Conservation (phyloP, 2,329 filamentous ascomycete species). For the Mycogone perniciosa region DNA sequence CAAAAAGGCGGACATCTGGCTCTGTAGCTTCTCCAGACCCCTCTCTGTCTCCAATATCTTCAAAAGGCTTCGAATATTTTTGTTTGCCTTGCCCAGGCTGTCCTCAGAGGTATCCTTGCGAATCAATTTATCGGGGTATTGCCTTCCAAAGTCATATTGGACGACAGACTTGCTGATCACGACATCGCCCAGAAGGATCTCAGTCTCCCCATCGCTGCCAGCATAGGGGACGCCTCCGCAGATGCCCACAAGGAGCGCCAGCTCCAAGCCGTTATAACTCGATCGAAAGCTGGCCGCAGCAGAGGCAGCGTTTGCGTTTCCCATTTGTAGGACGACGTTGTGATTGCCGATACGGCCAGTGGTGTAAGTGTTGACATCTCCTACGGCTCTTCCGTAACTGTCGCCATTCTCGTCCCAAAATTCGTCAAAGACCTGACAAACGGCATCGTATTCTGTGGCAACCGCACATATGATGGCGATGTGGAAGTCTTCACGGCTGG, state of each 20-base stretch:
- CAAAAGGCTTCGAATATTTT: slow-evolving; percentile 24
- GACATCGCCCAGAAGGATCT: slow-evolving; percentile 27
- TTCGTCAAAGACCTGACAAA: slow-evolving; percentile 13
- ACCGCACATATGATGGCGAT: slow-evolving; percentile 14
- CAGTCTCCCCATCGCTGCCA: not conserved
- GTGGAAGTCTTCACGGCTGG: slow-evolving; percentile 5
- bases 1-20: slow-evolving; percentile 11
- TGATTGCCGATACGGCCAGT: slow-evolving; percentile 21
- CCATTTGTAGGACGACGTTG: slow-evolving; percentile 24
- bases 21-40: not conserved
- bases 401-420: slow-evolving; percentile 13
- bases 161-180: slow-evolving; percentile 24
- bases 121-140: slow-evolving; percentile 19
- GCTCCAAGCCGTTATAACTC: slow-evolving; percentile 27
- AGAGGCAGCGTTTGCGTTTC: slow-evolving; percentile 23
- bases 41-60: slow-evolving; percentile 17
- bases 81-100: slow-evolving; percentile 18
- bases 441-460: slow-evolving; percentile 10
- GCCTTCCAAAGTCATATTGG: slow-evolving; percentile 25
- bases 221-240: slow-evolving; percentile 29
- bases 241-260: slow-evolving; percentile 33
- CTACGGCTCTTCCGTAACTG: slow-evolving; percentile 7
- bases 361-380: slow-evolving; percentile 17
- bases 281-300: slow-evolving; percentile 21
- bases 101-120: slow-evolving; percentile 22